Evolutionary conservation across 1,284 basidiomycete genomes (phyloP), one percentile per base, ranked within the genome.

Genomic region (Pseudozyma tsukubaensis): DNA sequence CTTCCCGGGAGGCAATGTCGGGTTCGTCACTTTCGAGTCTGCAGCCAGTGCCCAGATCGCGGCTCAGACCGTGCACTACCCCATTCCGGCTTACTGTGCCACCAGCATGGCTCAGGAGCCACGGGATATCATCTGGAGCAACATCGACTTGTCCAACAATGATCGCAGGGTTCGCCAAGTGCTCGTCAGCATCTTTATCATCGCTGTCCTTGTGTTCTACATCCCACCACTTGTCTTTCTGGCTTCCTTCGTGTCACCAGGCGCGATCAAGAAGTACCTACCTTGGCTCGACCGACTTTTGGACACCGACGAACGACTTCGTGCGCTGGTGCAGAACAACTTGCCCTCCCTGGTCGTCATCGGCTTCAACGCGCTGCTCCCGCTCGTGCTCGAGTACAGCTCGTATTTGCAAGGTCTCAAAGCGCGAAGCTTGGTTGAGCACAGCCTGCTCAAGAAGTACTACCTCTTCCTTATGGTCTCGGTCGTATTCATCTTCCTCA

Each of bases 1-100:
- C 1, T 81, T 86, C 42, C 82, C 82, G 60, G 84, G 80, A 91
- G n/a, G 90, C 89, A 83, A 91, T 62, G 89, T 90, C 9, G 96
- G 94, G 0, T 99, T 97, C 82, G 93, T 98, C n/a, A 98, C 96
- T 0, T 97, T 99, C 78, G 92, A 96, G 85, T 92, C 93, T 81
- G 94, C 95, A 88, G 92, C 92, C 2, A 91, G 91, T 78, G 93
- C 94, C 1, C 95, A 99, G 91, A 91, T 93, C 45, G 94, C 94
- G 0, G 88, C 92, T 3, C 96, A 98, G 85, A 89, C 91, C 0
- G 92, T 92, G 0, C 92, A 95, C 83, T 83, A 81, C n/a, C 80
- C 77, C 1, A 64, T 77, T 34, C 83, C 83, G 1, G 79, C 75
- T 16, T 71, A 62, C 39, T 80, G 76, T 47, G 43, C 59, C 0